Base-by-base conservation (phyloP, 805 yeast species). In the Ogataea saltuana region DNA sequence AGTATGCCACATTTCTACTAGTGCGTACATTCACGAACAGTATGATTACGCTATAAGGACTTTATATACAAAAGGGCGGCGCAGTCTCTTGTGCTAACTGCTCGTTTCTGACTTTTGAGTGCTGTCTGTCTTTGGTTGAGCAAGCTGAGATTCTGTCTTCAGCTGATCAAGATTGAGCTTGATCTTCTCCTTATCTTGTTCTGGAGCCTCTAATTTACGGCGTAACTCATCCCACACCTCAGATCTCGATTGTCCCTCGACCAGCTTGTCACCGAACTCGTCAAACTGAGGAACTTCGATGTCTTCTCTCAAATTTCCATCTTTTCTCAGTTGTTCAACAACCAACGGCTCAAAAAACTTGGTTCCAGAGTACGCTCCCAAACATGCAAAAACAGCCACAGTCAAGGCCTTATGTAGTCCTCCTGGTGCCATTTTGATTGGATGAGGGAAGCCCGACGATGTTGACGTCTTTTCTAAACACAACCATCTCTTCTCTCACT, bases 341-440 rank as follows among this genome's bases (percentile, higher is more conserved):
- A 85, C 75, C 13, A 85, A 60, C 2, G 95, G 95, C 53, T 82
- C 82, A 69, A 87, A 85, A 64, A 85, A 85, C 57, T 74, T 78
- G 43, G 78, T 64, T 3, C 86, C 87, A 15, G 75, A 68, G 53
- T 74, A 76, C 3, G 73, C 66, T 3, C 81, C 80, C 5, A 64
- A 41, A 10, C 61, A 63, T 0, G 58, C 54, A 32, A 64, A 55
- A 18, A 65, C 54, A 4, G 55, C 33, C 11, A 63, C 44, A 0
- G 64, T 49, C 15, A 61, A 36, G 5, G 54, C 34, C 35, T 54
- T 58, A 25, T 59, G 52, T 4, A 46, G 25, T 18, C 45, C 38
- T 23, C 38, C 38, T 10, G 38, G 38, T 23, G 38, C 38, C 38
- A 34, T 34, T 12, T 25, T 25, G 12, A 10, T 13, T 25, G n/a